Evolutionary conservation across 345 rosid genomes (phyloP).

Genomic region (Citrus medica): DNA sequence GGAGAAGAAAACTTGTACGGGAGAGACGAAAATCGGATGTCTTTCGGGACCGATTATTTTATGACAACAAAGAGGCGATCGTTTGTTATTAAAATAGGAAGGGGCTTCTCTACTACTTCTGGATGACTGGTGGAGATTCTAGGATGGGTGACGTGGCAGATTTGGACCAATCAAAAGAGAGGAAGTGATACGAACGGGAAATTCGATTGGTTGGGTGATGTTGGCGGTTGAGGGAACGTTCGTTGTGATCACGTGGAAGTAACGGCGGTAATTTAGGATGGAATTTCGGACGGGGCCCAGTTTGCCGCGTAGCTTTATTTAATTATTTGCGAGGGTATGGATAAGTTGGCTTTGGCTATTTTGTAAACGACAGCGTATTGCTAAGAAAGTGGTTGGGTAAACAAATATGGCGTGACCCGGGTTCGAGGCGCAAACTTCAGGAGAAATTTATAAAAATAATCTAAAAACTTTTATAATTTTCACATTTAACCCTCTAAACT

Average conservation of each 20-base stretch:
- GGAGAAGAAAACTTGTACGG: background rate
- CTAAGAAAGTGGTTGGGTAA: no score
- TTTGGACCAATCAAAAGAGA: slow-evolving; percentile 32
- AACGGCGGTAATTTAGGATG: background rate
- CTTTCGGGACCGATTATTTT: background rate
- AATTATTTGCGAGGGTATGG: no score
- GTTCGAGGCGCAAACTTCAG: no score
- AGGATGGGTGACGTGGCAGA: slow-evolving; percentile 49
- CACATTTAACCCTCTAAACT: fast-evolving
- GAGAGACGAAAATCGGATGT: background rate
- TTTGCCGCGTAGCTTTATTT: no score
- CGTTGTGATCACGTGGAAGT: background rate
- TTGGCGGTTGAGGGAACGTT: background rate
- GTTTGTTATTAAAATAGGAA: background rate
- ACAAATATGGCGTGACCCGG: no score
- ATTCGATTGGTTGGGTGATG: slow-evolving; percentile 15
- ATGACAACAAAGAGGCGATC: background rate
- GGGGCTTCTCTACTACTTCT: slow-evolving; percentile 1
- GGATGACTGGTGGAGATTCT: slow-evolving; percentile 15
- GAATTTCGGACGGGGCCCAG: background rate
- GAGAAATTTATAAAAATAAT: no score
- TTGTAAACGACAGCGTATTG: no score
- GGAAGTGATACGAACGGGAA: slow-evolving; percentile 33
- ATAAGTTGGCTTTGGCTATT: no score
- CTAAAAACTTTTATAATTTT: no score